Base-by-base conservation (phyloP, 176 grass and related monocot genomes). In the Eremochloa ophiuroides region DNA sequence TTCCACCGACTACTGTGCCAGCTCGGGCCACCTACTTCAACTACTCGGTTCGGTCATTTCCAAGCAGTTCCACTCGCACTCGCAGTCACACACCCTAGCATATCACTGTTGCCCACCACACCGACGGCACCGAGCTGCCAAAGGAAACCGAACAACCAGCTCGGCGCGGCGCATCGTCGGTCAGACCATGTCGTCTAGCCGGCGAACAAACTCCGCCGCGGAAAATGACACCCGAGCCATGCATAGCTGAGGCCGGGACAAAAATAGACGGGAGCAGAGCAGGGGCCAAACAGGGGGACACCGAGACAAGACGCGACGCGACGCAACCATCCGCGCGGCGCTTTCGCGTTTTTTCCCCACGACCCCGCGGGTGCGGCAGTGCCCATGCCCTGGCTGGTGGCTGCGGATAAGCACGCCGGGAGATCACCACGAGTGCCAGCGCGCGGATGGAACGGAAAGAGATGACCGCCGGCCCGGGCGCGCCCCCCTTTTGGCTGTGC, bases 331-430 rank as follows among this genome's bases (percentile, higher is more conserved):
- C 67, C 6, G 62, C 60, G 3, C 26, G 20, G 27, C 39, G 18
- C 23, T 76, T 62, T 20, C 73, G 73, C n/a, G 44, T 74, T 26
- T 43, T 83, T 81, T 28, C 10, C 64, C 12, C 2, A 11, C n/a
- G 47, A 14, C 11, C n/a, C n/a, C n/a, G n/a, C n/a, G n/a, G n/a
- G n/a, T n/a, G 47, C 47, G 5, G 7, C 51, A n/a, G 20, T 10
- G 51, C 51, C 53, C 22, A 56, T 56, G 53, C 47, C 3, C 38
- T 27, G 69, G 39, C 40, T 48, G 84, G n/a, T 27, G 69, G 39
- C 40, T 48, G 84, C 69, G 41, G 84, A 74, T 80, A 67, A 74
- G 47, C 68, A 67, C 77, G 35, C 38, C 68, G 55, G n/a, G 40
- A 71, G 39, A 70, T 43, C 67, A 43, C n/a, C 67, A 44, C 66